Evolutionary conservation across 257 asterid genomes (phyloP).

Genomic region (Lithospermum erythrorhizon): DNA sequence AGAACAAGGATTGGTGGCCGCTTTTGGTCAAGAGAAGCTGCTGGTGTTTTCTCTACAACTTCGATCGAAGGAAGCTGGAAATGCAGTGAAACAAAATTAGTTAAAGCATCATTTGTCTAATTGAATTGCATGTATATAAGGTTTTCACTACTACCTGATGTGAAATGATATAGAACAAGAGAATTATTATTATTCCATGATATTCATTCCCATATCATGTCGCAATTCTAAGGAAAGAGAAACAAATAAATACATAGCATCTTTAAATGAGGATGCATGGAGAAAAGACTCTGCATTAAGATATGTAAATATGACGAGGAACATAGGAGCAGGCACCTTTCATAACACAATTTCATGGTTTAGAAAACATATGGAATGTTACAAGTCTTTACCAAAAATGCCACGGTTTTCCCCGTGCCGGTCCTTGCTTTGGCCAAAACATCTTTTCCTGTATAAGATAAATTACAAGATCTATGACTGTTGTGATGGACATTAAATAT

Average conservation of each 20-base stretch:
- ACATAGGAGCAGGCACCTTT: not conserved
- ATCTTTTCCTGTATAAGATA: slow-evolving; percentile 63
- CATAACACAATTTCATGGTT: not conserved
- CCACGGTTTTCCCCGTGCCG: slow-evolving; percentile 97
- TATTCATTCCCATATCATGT: not conserved
- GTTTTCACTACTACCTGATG: not conserved
- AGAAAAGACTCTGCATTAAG: not conserved
- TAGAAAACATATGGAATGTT: not conserved
- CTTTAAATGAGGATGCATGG: not conserved
- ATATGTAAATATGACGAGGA: not conserved
- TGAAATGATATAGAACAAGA: no score
- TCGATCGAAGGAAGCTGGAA: slow-evolving; percentile 96
- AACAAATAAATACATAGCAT: not conserved
- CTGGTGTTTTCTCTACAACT: slow-evolving; percentile 50
- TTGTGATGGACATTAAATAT: not conserved
- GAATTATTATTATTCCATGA: not conserved
- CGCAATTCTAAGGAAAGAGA: not conserved
- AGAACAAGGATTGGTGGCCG: slow-evolving; percentile 74
- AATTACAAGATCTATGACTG: not conserved
- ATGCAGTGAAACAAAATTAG: slow-evolving; percentile 6
- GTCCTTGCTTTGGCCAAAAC: slow-evolving; percentile 98
- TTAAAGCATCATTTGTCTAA: not conserved
- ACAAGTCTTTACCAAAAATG: slow-evolving; percentile 61
- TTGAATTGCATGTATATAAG: not conserved
- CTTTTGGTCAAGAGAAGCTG: slow-evolving; percentile 44